Evolutionary conservation across 495 filamentous ascomycete genomes (phyloP).

Genomic region (Neurospora sp.): DNA sequence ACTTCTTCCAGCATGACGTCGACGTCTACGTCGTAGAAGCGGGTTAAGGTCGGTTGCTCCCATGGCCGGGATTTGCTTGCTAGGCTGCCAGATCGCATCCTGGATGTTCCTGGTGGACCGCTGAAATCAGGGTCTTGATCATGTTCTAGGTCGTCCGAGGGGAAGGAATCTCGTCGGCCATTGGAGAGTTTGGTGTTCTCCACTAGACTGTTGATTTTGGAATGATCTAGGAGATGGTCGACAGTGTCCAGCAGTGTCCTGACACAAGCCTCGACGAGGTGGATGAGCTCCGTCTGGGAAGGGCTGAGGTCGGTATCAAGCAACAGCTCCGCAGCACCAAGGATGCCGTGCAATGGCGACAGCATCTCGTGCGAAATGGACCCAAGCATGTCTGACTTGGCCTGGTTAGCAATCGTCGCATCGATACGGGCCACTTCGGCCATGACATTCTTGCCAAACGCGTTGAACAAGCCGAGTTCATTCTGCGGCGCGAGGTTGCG

Average conservation of each 20-base stretch:
- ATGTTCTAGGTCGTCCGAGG: background rate
- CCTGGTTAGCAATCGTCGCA: constrained; percentile 29
- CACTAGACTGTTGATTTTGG: constrained; percentile 5
- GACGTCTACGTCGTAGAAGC: constrained; percentile 23
- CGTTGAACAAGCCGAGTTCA: constrained; percentile 33
- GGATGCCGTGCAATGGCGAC: constrained; percentile 66
- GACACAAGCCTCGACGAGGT: constrained; percentile 66
- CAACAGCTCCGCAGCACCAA: constrained; percentile 63
- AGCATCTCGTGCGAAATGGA: constrained; percentile 71
- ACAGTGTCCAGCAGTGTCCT: constrained; percentile 70
- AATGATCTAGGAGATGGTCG: constrained; percentile 38
- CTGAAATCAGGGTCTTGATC: background rate
- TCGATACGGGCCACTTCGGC: constrained; percentile 47
- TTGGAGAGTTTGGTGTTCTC: background rate
- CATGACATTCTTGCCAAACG: constrained; percentile 52
- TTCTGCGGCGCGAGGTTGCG: constrained; percentile 35
- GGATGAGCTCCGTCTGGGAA: constrained; percentile 52
- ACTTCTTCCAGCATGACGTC: constrained; percentile 48
- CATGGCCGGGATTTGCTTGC: background rate
- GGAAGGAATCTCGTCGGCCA: background rate
- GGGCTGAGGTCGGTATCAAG: constrained; percentile 41
- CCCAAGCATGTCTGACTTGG: constrained; percentile 61
- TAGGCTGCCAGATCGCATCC: background rate
- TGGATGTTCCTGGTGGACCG: background rate
- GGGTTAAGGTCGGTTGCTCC: background rate